These are phyloP conservation scores for Isabelozyma rhagii DNA, from an alignment of 805 yeast species.

Conservation along the genomic window DNA sequence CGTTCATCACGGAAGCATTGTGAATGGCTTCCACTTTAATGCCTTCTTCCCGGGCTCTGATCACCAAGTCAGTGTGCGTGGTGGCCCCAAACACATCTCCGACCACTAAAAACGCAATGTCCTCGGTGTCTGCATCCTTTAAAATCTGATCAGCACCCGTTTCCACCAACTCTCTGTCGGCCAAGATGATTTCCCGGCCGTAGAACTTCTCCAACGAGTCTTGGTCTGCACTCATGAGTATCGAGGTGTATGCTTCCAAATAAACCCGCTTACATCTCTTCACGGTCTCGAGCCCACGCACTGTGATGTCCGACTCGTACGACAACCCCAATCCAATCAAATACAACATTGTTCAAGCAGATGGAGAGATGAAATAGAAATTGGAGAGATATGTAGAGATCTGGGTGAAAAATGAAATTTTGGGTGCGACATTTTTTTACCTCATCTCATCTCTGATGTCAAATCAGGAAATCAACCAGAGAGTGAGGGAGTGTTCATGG, in stretches of 20 bases:
- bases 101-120: conserved; percentile 91
- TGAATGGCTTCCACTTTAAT: conserved; percentile 82
- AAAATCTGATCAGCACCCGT: conserved; percentile 81
- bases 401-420: background rate
- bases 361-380: no score
- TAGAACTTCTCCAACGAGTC: conserved; percentile 75
- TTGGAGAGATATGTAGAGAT: no score
- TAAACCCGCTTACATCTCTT: conserved; percentile 86
- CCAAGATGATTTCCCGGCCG: conserved; percentile 80
- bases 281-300: conserved; percentile 86
- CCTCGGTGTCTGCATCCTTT: conserved; percentile 71
- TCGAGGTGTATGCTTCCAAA: conserved; percentile 92
- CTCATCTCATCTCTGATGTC: background rate
- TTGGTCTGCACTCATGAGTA: conserved; percentile 87
- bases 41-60: conserved; percentile 82
- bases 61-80: conserved; percentile 90
- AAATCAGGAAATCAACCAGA: no score
- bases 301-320: conserved; percentile 86
- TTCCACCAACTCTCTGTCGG: conserved; percentile 94
- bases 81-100: conserved; percentile 99
- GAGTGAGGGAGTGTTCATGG: no score
- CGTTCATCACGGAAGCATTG: conserved; percentile 97
- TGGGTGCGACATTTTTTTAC: background rate
- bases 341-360: conserved; percentile 61
- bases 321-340: conserved; percentile 90